Evolutionary conservation across 768 basidiomycete species (phyloP), one percentile per base, ranked within the genome.

Genomic region (Scleroderma bovista): DNA sequence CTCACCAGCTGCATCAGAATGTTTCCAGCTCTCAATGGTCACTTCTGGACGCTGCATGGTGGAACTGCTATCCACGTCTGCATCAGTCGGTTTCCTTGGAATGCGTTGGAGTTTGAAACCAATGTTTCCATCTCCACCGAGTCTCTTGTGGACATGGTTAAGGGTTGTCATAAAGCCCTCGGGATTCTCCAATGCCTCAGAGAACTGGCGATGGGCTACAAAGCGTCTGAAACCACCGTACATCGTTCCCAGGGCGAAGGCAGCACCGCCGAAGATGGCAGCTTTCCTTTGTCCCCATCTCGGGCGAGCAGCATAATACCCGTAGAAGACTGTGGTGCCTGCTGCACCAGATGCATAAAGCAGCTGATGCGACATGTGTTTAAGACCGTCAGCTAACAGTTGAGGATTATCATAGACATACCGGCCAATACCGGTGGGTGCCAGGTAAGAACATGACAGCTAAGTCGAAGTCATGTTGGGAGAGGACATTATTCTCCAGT

Each of bases 381-480:
- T 46, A 43, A 39, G 48, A 38, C 44, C 15, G 31, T 19, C 17
- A 44, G 44, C 39, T 17, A 26, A 41, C 44, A 45, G 33, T 37
- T 39, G 46, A 44, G 37, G 19, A n/a, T n/a, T 43, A 23, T 20
- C 16, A 47, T 13, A 57, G 43, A 56, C 75, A 70, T 44, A 77
- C 72, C 50, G 73, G 71, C 53, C 67, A 71, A 52, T 76, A 71
- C 29, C 71, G 62, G 68, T 76, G 56, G 69, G 60, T 57, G 34
- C 73, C 75, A 33, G 82, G 75, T 23, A 82, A 64, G 69, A 85
- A 86, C 23, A 60, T 60, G 50, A 71, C 60, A 4, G 83, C 77
- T 11, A 75, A 62, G 0, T 83, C 72, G 61, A 77, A 85, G 70
- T 87, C 84, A 47, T 72, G 75, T 17, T 57, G 59, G 17, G 66